A percentile compares a stretch with the other conserved stretches of the same genome.
These are phyloP conservation scores for Claviceps maximensis DNA, from an alignment of 2,329 filamentous ascomycete species.

Conservation along the genomic window DNA sequence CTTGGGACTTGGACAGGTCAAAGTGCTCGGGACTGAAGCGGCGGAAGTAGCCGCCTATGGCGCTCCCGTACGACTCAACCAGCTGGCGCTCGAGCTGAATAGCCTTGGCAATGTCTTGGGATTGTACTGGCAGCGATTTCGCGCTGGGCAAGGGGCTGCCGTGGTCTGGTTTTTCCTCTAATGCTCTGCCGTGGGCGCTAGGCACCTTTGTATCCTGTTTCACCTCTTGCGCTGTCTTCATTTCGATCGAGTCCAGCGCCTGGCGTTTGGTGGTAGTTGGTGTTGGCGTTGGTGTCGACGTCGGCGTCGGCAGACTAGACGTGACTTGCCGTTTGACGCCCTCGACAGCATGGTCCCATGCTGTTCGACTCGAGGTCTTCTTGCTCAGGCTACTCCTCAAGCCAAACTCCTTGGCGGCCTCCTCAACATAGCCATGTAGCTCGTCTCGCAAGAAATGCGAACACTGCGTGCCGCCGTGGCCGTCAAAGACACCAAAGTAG, in stretches of 20 bases:
- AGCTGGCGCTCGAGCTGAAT: conserved; percentile 57
- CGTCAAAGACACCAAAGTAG: conserved; percentile 94
- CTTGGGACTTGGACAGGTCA: conserved; percentile 21
- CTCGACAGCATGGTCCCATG: too few relatives aligned
- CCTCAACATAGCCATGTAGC: conserved; percentile 80
- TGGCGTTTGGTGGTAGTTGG: conserved; percentile 10
- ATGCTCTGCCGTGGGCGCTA: conserved; percentile 16
- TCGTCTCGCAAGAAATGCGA: conserved; percentile 74
- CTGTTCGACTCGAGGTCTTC: conserved; percentile 16
- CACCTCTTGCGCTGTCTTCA: conserved; percentile 36
- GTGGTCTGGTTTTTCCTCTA: conserved; percentile 24
- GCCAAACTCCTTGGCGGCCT: conserved; percentile 62
- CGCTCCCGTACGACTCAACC: conserved; percentile 64
- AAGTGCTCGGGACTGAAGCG: conserved; percentile 80
- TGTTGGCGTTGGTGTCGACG: conserved; percentile 8
- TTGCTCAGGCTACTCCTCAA: conserved; percentile 60
- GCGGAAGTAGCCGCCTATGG: conserved; percentile 88
- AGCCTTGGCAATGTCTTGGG: conserved; percentile 45
- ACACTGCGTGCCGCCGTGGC: conserved; percentile 83
- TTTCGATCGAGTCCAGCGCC: conserved; percentile 26
- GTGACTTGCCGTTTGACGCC: too few relatives aligned
- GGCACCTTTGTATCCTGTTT: conserved; percentile 24
- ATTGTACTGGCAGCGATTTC: conserved; percentile 33
- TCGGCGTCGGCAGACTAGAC: too few relatives aligned
- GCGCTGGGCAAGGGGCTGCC: conserved; percentile 24